Evolutionary conservation across 768 basidiomycete genomes (phyloP).

Genomic region (Lactarius deliciosus): DNA sequence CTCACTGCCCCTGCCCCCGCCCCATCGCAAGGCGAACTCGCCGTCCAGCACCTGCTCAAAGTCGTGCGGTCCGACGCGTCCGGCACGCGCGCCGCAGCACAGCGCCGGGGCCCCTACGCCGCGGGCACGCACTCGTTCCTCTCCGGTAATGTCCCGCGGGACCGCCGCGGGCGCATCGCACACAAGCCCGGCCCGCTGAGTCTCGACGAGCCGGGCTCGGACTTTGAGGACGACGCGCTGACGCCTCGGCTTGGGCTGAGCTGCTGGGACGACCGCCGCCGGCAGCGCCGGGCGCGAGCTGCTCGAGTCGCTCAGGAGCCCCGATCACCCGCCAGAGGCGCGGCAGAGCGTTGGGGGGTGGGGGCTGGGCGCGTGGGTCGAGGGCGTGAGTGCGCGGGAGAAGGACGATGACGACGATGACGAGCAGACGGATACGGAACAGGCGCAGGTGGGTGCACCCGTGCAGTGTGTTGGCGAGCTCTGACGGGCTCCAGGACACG

Average conservation of each 20-base stretch:
- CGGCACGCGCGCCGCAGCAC: conserved; percentile 31
- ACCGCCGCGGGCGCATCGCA: conserved; percentile 75
- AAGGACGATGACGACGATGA: conserved; percentile 65
- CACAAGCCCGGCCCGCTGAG: conserved; percentile 36
- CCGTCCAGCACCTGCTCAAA: conserved; percentile 64
- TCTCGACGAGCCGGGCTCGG: conserved; percentile 31
- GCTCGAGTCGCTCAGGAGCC: conserved; percentile 52
- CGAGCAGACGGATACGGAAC: conserved; percentile 64
- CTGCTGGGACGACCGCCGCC: conserved; percentile 31
- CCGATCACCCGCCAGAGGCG: conserved; percentile 20
- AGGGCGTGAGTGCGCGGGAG: conserved; percentile 43
- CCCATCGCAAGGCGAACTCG: conserved; percentile 63
- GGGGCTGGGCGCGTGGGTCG: conserved; percentile 59
- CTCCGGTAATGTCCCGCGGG: conserved; percentile 70
- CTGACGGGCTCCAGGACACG: not conserved
- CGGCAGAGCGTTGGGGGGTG: conserved; percentile 67
- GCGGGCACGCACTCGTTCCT: conserved; percentile 65
- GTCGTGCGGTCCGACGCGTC: conserved; percentile 53
- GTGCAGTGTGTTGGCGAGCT: not conserved
- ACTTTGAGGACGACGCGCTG: conserved; percentile 28
- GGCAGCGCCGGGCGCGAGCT: conserved; percentile 53
- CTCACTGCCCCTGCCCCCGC: conserved; percentile 54
- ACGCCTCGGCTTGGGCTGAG: conserved; percentile 25
- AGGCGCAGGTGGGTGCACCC: conserved; percentile 54
- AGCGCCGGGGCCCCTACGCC: conserved; percentile 27